phyloP scores from a whole-genome alignment of 108 stramenopile genomes.

The Epithemia pelagica region DNA sequence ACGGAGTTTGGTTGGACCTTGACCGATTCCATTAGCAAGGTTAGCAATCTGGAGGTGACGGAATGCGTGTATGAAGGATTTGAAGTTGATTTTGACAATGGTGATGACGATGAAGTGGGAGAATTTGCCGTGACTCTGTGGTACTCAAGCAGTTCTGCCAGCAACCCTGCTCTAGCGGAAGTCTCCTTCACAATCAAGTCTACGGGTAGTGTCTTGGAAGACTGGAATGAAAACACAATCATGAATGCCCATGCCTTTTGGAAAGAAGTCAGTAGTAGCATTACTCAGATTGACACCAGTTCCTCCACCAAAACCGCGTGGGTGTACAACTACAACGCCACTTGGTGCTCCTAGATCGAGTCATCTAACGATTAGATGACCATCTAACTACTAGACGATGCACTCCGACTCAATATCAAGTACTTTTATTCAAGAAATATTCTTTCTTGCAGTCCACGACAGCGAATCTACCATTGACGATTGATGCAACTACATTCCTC shows the following conservation, averaged over 20 bases:
- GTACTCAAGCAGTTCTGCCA: background rate
- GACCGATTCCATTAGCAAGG: background rate
- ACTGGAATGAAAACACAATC: background rate
- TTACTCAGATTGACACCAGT: background rate
- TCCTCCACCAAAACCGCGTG: background rate
- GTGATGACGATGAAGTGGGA: background rate
- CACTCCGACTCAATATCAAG: too few relatives aligned
- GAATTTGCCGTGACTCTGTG: background rate
- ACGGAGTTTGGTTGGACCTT: background rate
- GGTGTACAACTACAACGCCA: background rate
- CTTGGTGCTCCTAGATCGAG: background rate
- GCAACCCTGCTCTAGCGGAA: background rate
- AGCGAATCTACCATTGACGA: too few relatives aligned
- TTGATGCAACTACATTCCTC: too few relatives aligned
- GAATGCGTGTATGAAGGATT: background rate
- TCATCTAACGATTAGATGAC: background rate
- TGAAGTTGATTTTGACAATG: background rate
- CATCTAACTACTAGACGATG: too few relatives aligned
- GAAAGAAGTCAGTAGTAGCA: background rate
- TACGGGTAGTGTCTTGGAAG: background rate
- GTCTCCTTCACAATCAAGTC: background rate
- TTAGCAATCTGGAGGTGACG: background rate
- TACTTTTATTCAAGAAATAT: too few relatives aligned
- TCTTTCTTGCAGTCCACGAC: too few relatives aligned
- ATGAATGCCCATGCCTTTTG: background rate